These are phyloP conservation scores for Salix suchowensis DNA, from an alignment of 345 rosid species.

Conservation along the genomic window DNA sequence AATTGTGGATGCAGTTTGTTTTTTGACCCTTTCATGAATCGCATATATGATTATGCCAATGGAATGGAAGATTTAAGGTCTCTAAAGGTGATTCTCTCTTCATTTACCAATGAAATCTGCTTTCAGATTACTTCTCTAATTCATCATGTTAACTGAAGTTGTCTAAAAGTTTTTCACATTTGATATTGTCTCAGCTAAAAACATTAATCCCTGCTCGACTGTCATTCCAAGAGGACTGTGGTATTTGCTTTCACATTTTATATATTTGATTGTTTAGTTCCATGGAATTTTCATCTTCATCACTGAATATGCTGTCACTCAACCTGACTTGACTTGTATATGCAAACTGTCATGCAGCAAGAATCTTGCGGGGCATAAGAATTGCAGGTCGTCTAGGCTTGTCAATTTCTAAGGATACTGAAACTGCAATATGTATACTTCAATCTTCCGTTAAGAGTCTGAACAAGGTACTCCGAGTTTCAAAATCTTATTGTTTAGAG, in stretches of 20 bases:
- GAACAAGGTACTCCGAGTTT: constrained; percentile 51
- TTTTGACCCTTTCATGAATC: constrained; percentile 56
- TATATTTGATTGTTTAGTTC: constrained; percentile 2
- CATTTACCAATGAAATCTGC: constrained; percentile 7
- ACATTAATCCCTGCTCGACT: constrained; percentile 68
- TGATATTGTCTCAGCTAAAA: constrained; percentile 48
- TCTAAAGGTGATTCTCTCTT: constrained; percentile 49
- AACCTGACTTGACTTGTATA: constrained; percentile 7
- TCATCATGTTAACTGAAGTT: constrained; percentile 6
- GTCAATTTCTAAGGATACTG: constrained; percentile 58
- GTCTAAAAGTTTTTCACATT: constrained; percentile 4
- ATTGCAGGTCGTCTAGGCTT: constrained; percentile 82
- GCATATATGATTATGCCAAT: constrained; percentile 65
- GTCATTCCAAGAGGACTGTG: constrained; percentile 85
- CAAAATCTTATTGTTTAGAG: constrained; percentile 4
- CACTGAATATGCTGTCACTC: constrained; percentile 8
- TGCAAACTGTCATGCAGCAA: constrained; percentile 48
- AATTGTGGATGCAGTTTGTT: constrained; percentile 47
- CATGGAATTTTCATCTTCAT: constrained; percentile 6
- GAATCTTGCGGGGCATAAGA: constrained; percentile 87
- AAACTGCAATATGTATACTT: constrained; percentile 55
- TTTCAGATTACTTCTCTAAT: not conserved
- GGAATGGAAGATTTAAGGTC: constrained; percentile 71
- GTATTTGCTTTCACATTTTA: constrained; percentile 43
- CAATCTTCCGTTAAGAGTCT: constrained; percentile 50